Conservation (phyloP, 148 eudicot genomes). For the Silene uniflora region DNA sequence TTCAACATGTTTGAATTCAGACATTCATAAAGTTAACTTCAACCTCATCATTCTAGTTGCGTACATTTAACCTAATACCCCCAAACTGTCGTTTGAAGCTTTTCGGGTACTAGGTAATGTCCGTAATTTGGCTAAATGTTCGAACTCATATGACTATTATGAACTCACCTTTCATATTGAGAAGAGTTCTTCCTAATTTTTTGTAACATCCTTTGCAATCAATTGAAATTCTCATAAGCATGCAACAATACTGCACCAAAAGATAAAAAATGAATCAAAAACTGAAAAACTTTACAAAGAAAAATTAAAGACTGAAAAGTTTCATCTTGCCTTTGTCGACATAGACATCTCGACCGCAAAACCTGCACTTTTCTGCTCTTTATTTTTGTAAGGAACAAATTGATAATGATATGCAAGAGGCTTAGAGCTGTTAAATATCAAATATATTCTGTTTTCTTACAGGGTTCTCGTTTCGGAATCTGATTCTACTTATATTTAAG, state of each 20-base stretch:
- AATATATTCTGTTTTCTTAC: not conserved
- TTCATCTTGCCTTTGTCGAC: constrained; percentile 35
- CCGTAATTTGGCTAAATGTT: too few species aligned
- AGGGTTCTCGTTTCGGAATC: constrained; percentile 29
- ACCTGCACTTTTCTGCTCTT: not conserved
- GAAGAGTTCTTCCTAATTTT: constrained; percentile 31
- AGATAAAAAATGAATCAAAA: not conserved
- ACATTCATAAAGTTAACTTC: not conserved
- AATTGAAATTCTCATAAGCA: constrained; percentile 39
- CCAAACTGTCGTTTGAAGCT: too few species aligned
- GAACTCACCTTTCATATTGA: constrained; percentile 42
- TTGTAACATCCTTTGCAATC: constrained; percentile 43
- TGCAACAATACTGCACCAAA: constrained; percentile 48
- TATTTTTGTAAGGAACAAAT: not conserved
- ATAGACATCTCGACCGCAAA: constrained; percentile 14
- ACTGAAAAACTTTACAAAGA: not conserved
- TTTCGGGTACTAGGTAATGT: too few species aligned
- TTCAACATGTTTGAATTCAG: constrained; percentile 26
- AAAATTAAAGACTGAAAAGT: not conserved
- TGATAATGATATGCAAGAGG: constrained; percentile 4
- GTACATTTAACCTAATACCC: rapidly evolving
- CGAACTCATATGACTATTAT: not conserved
- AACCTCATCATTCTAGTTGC: not conserved
- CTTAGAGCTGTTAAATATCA: not conserved
- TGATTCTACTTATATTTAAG: constrained; percentile 22